Evolutionary conservation across 352 stramenopile species (phyloP).

Genomic region (Globisporangium ultimum): DNA sequence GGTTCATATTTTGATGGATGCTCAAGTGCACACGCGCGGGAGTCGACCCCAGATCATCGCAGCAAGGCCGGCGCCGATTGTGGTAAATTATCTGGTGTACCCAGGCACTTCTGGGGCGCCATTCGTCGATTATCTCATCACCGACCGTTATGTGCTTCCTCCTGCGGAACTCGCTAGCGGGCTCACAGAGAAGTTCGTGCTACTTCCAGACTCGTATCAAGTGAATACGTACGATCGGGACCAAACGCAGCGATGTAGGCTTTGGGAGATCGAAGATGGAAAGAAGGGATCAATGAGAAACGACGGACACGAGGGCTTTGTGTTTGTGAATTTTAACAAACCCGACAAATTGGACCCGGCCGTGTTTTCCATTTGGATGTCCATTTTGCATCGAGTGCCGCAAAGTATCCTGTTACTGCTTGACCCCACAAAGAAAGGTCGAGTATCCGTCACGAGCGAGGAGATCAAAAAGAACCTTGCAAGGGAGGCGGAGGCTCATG

Average conservation of each 20-base stretch:
- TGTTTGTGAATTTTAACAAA: slow-evolving; percentile 89
- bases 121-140: slow-evolving; percentile 78
- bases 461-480: slow-evolving; percentile 48
- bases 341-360: slow-evolving; percentile 78
- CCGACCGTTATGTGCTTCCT: slow-evolving; percentile 50
- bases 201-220: slow-evolving; percentile 77
- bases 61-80: slow-evolving; percentile 43
- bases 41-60: slow-evolving; percentile 50
- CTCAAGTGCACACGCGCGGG: slow-evolving; percentile 72
- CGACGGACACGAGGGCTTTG: slow-evolving; percentile 23
- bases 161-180: slow-evolving; percentile 30
- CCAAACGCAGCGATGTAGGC: slow-evolving; percentile 11
- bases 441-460: slow-evolving; percentile 14
- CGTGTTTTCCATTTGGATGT: slow-evolving; percentile 74
- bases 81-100: slow-evolving; percentile 85
- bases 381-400: slow-evolving; percentile 54
- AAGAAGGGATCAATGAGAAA: too few relatives aligned
- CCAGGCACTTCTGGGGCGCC: slow-evolving; percentile 69
- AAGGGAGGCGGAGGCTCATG: slow-evolving; percentile 43
- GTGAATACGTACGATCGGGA: slow-evolving; percentile 64
- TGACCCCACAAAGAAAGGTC: slow-evolving; percentile 25
- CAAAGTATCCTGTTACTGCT: slow-evolving; percentile 54
- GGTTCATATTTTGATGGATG: slow-evolving; percentile 75
- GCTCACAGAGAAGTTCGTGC: slow-evolving; percentile 72
- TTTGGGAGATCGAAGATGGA: slow-evolving; percentile 18